A percentile compares a stretch with the other conserved stretches of the same genome.
These are phyloP conservation scores for Tricholoma hemisulphureum DNA, from an alignment of 768 basidiomycete genomes.

Conservation along the genomic window DNA sequence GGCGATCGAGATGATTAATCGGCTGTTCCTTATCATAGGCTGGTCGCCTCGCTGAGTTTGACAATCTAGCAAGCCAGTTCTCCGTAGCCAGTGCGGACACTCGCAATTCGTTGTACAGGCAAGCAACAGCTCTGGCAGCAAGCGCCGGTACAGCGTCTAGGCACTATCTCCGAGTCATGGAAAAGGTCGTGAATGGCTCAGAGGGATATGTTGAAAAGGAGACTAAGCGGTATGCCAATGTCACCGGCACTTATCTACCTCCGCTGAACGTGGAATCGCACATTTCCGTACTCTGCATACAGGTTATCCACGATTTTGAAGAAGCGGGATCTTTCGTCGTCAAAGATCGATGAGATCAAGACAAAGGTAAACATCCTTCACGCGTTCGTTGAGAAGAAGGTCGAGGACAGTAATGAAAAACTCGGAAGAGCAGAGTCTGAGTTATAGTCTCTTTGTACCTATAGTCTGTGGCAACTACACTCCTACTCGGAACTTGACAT, in stretches of 20 bases:
- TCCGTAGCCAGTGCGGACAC: constrained; percentile 55
- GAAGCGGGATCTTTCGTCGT: constrained; percentile 72
- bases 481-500: neutral
- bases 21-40: constrained; percentile 47
- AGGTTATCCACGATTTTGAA: constrained; percentile 75
- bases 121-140: constrained; percentile 57
- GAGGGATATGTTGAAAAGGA: constrained; percentile 86
- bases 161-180: constrained; percentile 90
- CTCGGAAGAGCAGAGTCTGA: constrained; percentile 40
- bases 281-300: constrained; percentile 16
- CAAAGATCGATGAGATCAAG: constrained; percentile 91
- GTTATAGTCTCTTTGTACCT: constrained; percentile 32
- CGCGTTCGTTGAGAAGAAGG: constrained; percentile 51
- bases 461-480: neutral
- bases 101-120: constrained; percentile 60
- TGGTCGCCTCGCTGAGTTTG: constrained; percentile 76
- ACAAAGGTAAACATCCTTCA: constrained; percentile 84
- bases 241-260: constrained; percentile 11
- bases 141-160: constrained; percentile 51
- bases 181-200: constrained; percentile 71
- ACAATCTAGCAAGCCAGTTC: constrained; percentile 75
- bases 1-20: neutral
- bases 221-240: constrained; percentile 59
- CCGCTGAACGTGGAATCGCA: constrained; percentile 6
- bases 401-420: constrained; percentile 36